Percentiles rank a stretch among this genome's conserved stretches.
These are phyloP conservation scores for Raphanus raphanistrum DNA, from an alignment of 345 rosid genomes.

Conservation along the genomic window DNA sequence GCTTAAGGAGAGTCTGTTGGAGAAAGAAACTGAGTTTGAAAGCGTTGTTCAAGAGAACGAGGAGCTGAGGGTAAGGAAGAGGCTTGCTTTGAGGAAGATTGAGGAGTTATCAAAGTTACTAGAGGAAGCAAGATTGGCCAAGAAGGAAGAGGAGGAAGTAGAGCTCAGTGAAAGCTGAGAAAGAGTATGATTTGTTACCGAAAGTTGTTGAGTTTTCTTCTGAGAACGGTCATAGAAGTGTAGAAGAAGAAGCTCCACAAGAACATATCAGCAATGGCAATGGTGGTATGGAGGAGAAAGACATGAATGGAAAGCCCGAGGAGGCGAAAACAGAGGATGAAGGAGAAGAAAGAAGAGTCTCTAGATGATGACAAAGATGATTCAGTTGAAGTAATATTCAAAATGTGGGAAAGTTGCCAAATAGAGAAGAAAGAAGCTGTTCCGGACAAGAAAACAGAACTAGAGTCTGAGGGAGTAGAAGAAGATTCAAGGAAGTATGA, in stretches of 20 bases:
- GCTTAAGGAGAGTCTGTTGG: constrained; percentile 67
- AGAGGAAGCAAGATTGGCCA: constrained; percentile 64
- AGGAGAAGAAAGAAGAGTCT: constrained; percentile 46
- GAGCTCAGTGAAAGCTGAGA: constrained; percentile 81
- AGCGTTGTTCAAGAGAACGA: constrained; percentile 64
- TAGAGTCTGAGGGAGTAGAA: constrained; percentile 73
- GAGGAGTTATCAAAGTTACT: constrained; percentile 81
- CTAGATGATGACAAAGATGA: constrained; percentile 47
- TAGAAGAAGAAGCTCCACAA: constrained; percentile 35
- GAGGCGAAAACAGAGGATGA: constrained; percentile 25
- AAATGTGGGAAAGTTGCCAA: constrained; percentile 99
- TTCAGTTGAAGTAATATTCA: constrained; percentile 72
- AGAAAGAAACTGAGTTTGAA: constrained; percentile 87
- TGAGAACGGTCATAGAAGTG: constrained; percentile 80
- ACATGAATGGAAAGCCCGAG: constrained; percentile 50
- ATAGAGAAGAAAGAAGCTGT: constrained; percentile 93
- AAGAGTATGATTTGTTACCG: constrained; percentile 93
- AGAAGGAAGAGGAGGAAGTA: constrained; percentile 72
- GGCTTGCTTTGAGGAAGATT: constrained; percentile 53
- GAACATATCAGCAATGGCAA: constrained; percentile 40
- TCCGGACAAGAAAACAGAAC: constrained; percentile 71
- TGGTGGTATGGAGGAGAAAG: constrained; percentile 43
- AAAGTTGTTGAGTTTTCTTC: constrained; percentile 92
- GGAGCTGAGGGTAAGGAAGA: constrained; percentile 70
- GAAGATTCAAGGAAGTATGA: constrained; percentile 67